Evolutionary conservation across 768 basidiomycete genomes (phyloP).

Genomic region (Boletus rubroflammeus): DNA sequence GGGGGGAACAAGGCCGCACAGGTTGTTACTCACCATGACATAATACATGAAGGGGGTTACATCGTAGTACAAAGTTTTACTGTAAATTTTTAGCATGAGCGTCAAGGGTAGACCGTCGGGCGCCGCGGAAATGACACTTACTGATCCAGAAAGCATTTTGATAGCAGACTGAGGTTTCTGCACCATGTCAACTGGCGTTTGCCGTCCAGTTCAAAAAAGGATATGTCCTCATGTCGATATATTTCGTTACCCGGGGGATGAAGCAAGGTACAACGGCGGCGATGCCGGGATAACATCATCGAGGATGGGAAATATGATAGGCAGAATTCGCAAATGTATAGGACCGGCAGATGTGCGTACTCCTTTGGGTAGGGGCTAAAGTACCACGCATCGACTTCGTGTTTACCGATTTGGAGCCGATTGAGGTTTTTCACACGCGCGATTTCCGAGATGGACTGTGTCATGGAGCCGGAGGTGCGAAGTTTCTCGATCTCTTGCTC

Average conservation of each 20-base stretch:
- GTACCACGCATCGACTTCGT: conserved; percentile 99
- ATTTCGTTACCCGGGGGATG: conserved; percentile 99
- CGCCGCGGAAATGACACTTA: conserved; percentile 40
- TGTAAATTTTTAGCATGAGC: conserved; percentile 33
- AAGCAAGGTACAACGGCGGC: conserved; percentile 82
- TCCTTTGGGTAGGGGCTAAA: conserved; percentile 99
- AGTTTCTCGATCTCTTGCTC: conserved; percentile 99
- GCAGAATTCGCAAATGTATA: conserved; percentile 99
- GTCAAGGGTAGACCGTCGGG: conserved; percentile 3
- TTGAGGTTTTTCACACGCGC: conserved; percentile 98
- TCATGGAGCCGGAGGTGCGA: conserved; percentile 97
- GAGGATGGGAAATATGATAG: conserved; percentile 87
- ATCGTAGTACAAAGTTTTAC: conserved; percentile 99
- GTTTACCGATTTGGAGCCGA: conserved; percentile 89
- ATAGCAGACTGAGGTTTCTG: conserved; percentile 91
- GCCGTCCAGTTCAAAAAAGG: conserved; percentile 98
- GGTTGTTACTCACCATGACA: conserved; percentile 71
- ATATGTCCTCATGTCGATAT: conserved; percentile 95
- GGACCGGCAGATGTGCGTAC: conserved; percentile 90
- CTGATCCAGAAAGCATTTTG: conserved; percentile 99
- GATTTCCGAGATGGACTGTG: conserved; percentile 96
- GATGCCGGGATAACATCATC: conserved; percentile 90
- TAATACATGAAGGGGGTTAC: conserved; percentile 99
- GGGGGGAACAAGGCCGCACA: conserved; percentile 1
- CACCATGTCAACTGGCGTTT: conserved; percentile 95